Percentiles rank a stretch among this genome's conserved stretches.
Evolutionary conservation across 345 rosid genomes (phyloP).

Genomic region (Syzygium oleosum): DNA sequence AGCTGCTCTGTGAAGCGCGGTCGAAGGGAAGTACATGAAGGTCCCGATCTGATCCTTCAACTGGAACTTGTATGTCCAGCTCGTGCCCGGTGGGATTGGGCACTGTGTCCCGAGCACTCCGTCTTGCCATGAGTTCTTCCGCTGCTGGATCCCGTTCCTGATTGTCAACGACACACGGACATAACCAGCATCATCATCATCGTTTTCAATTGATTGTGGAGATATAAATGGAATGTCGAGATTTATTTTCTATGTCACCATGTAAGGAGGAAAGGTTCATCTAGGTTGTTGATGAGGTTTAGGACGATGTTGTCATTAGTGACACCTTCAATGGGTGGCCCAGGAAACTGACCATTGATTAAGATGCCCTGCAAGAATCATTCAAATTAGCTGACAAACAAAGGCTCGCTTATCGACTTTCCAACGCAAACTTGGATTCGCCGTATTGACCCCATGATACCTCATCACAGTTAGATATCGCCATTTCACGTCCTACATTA

Average conservation of each 20-base stretch:
- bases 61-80: slow-evolving; percentile 84
- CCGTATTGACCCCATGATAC: neutral
- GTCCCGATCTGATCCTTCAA: slow-evolving; percentile 78
- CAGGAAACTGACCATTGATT: slow-evolving; percentile 84
- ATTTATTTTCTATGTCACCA: slow-evolving; percentile 37
- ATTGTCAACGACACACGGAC: neutral
- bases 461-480: neutral
- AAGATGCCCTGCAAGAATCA: slow-evolving; percentile 50
- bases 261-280: slow-evolving; percentile 70
- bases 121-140: slow-evolving; percentile 76
- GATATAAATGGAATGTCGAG: neutral
- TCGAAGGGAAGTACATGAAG: slow-evolving; percentile 63
- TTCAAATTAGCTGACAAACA: neutral
- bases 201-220: neutral
- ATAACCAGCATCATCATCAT: neutral
- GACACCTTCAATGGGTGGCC: slow-evolving; percentile 66
- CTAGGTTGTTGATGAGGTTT: slow-evolving; percentile 59
- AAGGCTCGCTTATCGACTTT: too few relatives aligned
- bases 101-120: slow-evolving; percentile 92
- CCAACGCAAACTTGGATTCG: neutral
- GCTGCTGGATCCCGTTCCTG: slow-evolving; percentile 76
- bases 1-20: slow-evolving; percentile 48
- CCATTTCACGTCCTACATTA: neutral
- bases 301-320: slow-evolving; percentile 75
- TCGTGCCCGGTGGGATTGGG: slow-evolving; percentile 59